Conservation (phyloP, 129 eudicot species). For the Dittrichia graveolens region DNA sequence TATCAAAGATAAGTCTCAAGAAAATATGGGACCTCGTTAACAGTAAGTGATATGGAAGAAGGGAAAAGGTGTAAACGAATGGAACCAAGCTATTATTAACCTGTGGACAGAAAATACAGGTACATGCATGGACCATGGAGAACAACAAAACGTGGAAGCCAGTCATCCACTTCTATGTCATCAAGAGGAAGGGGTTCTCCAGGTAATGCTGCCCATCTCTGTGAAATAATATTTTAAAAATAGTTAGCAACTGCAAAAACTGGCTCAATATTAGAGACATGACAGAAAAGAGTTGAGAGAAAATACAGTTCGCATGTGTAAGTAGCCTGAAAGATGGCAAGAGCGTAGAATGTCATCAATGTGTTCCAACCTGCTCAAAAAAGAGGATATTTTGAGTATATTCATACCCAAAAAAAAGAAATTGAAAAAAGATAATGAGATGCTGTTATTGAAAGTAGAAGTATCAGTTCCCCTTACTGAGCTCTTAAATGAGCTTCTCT, state of each 20-base stretch:
- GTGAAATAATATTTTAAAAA: neutral
- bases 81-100: constrained; percentile 32
- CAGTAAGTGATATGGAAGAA: neutral
- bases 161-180: constrained; percentile 90
- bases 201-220: constrained; percentile 98
- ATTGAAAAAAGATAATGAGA: constrained; percentile 6
- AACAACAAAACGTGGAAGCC: constrained; percentile 94
- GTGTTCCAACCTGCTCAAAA: constrained; percentile 72
- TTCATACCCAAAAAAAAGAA: neutral
- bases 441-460: neutral
- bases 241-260: neutral
- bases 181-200: constrained; percentile 92
- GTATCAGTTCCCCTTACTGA: constrained; percentile 53
- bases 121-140: constrained; percentile 87
- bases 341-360: constrained; percentile 73
- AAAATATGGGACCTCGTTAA: neutral
- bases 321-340: constrained; percentile 80
- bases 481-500: constrained; percentile 80
- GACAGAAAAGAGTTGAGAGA: neutral
- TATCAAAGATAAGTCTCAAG: neutral
- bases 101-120: constrained; percentile 68
- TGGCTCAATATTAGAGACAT: neutral
- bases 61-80: neutral
- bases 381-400: neutral
- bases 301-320: constrained; percentile 61